Evolutionary conservation across 306 rosid species (phyloP).

Genomic region (Fragaria nilgerrensis): DNA sequence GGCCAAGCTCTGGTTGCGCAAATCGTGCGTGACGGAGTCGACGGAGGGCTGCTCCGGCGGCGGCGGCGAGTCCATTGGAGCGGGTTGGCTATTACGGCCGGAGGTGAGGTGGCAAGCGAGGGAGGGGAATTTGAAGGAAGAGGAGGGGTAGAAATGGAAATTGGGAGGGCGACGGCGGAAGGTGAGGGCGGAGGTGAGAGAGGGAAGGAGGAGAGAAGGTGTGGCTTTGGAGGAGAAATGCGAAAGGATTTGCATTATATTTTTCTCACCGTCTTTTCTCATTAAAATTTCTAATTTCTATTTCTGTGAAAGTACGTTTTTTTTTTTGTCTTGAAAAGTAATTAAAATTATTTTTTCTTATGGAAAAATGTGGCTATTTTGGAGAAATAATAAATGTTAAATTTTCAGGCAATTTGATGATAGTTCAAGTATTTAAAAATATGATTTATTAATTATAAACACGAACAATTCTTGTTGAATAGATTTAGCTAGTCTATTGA

Average conservation of each 20-base stretch:
- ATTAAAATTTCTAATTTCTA: neutral
- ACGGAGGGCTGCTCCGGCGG: conserved; percentile 45
- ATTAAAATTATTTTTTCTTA: neutral
- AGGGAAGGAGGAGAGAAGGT: conserved; percentile 13
- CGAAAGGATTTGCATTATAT: conserved; percentile 33
- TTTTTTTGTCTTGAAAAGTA: neutral
- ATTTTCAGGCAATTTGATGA: too few species aligned
- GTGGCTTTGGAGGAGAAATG: conserved; percentile 45
- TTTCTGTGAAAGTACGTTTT: neutral
- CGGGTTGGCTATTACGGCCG: neutral
- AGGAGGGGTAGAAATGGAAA: conserved; percentile 33
- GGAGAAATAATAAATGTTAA: too few species aligned
- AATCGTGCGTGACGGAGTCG: conserved; percentile 60
- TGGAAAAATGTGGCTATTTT: too few species aligned
- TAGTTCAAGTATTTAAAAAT: too few species aligned
- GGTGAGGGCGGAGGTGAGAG: conserved; percentile 25
- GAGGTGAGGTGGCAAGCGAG: conserved; percentile 36
- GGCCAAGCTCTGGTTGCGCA: conserved; percentile 57
- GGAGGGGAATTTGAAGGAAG: conserved; percentile 8
- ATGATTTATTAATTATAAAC: too few species aligned
- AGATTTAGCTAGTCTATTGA: too few species aligned
- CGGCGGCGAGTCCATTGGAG: conserved; percentile 58
- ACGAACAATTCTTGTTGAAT: accelerated
- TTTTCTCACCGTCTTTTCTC: neutral
- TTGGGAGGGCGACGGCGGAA: conserved; percentile 32